These are phyloP conservation scores for Ammopiptanthus mongolicus DNA, from an alignment of 306 rosid genomes.

Conservation along the genomic window DNA sequence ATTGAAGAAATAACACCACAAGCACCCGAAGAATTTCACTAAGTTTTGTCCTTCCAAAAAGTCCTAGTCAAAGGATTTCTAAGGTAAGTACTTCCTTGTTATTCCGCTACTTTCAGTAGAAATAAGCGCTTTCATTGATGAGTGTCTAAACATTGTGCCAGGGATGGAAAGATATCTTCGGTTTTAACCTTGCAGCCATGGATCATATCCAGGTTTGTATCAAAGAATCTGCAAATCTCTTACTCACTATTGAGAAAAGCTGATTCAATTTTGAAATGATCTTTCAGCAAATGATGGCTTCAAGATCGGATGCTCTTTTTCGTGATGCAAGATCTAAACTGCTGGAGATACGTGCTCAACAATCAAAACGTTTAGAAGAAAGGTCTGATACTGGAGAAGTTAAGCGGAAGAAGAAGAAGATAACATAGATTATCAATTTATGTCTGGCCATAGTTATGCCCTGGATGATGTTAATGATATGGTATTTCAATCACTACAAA, in stretches of 20 bases:
- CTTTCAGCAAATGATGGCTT: slow-evolving; percentile 83
- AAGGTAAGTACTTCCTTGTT: not conserved
- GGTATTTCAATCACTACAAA: not conserved
- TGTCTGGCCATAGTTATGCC: slow-evolving; percentile 10
- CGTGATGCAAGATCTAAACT: slow-evolving; percentile 72
- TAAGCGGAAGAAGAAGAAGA: slow-evolving; percentile 51
- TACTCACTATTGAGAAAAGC: not conserved
- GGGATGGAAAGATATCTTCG: slow-evolving; percentile 84
- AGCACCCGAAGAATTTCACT: no score
- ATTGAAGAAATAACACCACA: no score
- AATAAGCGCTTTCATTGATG: slow-evolving; percentile 17
- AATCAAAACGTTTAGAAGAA: slow-evolving; percentile 61
- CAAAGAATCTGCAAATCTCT: not conserved
- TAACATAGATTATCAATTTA: slow-evolving; percentile 18
- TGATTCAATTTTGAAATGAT: slow-evolving; percentile 20
- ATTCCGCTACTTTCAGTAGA: not conserved
- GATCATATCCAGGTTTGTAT: slow-evolving; percentile 79
- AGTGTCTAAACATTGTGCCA: slow-evolving; percentile 30
- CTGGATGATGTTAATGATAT: slow-evolving; percentile 11
- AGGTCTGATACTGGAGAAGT: slow-evolving; percentile 52
- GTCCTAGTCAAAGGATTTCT: not conserved
- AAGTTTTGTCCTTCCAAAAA: not conserved
- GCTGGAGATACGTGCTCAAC: slow-evolving; percentile 63
- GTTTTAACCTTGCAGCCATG: slow-evolving; percentile 96
- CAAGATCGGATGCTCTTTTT: slow-evolving; percentile 75